Base-by-base conservation (phyloP, 1,284 basidiomycete species). In the Polyporus tsugae region DNA sequence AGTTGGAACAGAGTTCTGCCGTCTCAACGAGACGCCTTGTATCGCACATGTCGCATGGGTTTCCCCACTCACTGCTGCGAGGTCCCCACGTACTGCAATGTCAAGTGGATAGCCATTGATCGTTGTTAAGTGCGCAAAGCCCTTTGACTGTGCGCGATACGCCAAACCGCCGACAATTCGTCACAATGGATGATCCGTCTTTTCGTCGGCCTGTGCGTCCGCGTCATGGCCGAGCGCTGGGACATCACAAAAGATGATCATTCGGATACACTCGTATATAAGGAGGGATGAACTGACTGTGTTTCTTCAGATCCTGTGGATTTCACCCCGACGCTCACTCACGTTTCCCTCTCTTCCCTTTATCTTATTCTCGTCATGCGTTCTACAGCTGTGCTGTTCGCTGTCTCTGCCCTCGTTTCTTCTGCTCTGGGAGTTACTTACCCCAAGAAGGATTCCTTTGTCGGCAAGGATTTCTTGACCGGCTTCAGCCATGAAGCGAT, bases 401-500 rank as follows among this genome's bases (percentile, higher is more conserved):
- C 69, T 44, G 60, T 74, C 38, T 74, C 74, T 35, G 52, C 76
- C 35, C 65, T 75, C 17, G 65, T 67, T 58, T 65, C 75, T 36
- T 71, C 70, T 29, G 74, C 73, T 61, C 70, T 76, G 35, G 77
- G 69, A 42, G 80, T 79, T 22, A 82, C 79, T 4, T 89, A 88
- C 75, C 66, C 71, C 5, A 75, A 83, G 61, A 78, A 80, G 33
- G 85, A 88, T 70, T 84, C 80, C 59, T 81, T 83, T 72, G 78
- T 83, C 44, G 89, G 89, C 19, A 65, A 74, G n/a, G 80, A 77
- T 2, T 90, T 91, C 77, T 81, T 87, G 69, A 74, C 81, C 36
- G 78, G 81, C 2, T 91, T 89, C 75, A 77, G 79, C 17, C 85
- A 83, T 71, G 72, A 87, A 72, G 83, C 85, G 29, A 86, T 87